phyloP scores from a whole-genome alignment of 805 yeast genomes.

The Trichomonascus vanleenenianus region DNA sequence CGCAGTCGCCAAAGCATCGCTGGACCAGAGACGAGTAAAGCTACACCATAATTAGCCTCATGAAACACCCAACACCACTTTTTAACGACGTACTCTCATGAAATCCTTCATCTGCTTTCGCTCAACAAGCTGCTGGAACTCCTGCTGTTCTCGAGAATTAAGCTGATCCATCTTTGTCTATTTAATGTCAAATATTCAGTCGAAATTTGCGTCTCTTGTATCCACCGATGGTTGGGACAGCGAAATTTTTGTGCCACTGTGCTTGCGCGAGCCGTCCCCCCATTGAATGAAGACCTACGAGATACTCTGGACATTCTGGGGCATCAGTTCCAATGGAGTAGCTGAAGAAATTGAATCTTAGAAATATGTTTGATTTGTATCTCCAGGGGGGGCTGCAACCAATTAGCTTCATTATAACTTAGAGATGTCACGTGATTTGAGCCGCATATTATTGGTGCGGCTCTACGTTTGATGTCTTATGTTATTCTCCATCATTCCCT shows the following conservation, averaged over 20 bases:
- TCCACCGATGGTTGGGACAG: not conserved
- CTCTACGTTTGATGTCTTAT: too few relatives aligned
- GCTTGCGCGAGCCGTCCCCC: too few relatives aligned
- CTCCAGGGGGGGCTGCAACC: too few relatives aligned
- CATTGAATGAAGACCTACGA: too few relatives aligned
- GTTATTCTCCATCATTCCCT: too few relatives aligned
- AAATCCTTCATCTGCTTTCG: slow-evolving; percentile 98
- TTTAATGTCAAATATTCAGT: not conserved
- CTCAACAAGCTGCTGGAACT: slow-evolving; percentile 90
- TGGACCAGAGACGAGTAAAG: slow-evolving; percentile 90
- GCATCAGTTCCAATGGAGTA: too few relatives aligned
- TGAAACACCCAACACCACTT: not conserved
- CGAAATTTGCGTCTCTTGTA: not conserved
- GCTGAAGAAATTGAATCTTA: too few relatives aligned
- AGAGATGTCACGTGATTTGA: too few relatives aligned
- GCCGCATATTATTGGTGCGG: too few relatives aligned
- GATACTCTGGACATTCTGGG: too few relatives aligned
- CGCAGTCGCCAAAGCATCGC: slow-evolving; percentile 96
- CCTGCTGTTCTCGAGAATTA: slow-evolving; percentile 93
- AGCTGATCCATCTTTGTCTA: slow-evolving; percentile 70
- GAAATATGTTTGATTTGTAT: too few relatives aligned
- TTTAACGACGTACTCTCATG: slow-evolving; percentile 66
- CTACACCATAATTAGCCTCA: slow-evolving; percentile 14
- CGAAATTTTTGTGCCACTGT: not conserved
- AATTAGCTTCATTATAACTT: too few relatives aligned